Percentiles rank a stretch among this genome's conserved stretches.
Evolutionary conservation across 139 green algal species (phyloP).

Genomic region (Coelastrella sp.): DNA sequence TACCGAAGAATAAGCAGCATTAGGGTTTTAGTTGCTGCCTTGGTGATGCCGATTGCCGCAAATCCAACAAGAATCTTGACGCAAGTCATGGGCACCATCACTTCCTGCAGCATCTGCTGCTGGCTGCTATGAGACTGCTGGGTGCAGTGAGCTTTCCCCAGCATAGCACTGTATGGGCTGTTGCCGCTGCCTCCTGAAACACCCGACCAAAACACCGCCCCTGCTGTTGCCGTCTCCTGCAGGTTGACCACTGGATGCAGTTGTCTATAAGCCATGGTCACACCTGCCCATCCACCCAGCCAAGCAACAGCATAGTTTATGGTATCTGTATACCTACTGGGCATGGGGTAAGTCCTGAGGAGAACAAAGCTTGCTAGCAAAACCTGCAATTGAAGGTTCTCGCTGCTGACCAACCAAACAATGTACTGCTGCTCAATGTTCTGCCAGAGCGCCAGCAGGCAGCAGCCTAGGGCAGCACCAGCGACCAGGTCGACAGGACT

Average conservation of each 20-base stretch:
- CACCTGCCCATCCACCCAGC: conserved; percentile 25
- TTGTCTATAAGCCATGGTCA: not conserved
- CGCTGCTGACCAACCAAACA: not conserved
- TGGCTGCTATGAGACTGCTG: not conserved
- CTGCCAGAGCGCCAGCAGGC: conserved; percentile 21
- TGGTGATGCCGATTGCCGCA: not conserved
- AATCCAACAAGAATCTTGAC: conserved; percentile 10
- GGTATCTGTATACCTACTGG: not conserved
- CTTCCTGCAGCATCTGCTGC: conserved; percentile 8
- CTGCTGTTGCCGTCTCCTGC: not conserved
- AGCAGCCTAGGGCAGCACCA: not conserved
- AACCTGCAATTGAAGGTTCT: not conserved
- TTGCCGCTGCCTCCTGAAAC: too few species aligned
- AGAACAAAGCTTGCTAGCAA: not conserved
- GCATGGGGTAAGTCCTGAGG: conserved; percentile 32
- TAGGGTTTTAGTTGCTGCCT: not conserved
- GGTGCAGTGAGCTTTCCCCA: too few species aligned
- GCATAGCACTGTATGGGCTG: too few species aligned
- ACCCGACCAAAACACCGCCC: not conserved
- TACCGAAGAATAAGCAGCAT: not conserved
- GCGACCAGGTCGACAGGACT: conserved; percentile 3
- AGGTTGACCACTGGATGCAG: not conserved
- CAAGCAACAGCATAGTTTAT: not conserved
- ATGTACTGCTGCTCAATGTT: conserved; percentile 12
- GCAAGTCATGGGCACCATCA: not conserved